These are phyloP conservation scores for Chlorociboria aeruginascens DNA, from an alignment of 495 filamentous ascomycete genomes.

Conservation along the genomic window DNA sequence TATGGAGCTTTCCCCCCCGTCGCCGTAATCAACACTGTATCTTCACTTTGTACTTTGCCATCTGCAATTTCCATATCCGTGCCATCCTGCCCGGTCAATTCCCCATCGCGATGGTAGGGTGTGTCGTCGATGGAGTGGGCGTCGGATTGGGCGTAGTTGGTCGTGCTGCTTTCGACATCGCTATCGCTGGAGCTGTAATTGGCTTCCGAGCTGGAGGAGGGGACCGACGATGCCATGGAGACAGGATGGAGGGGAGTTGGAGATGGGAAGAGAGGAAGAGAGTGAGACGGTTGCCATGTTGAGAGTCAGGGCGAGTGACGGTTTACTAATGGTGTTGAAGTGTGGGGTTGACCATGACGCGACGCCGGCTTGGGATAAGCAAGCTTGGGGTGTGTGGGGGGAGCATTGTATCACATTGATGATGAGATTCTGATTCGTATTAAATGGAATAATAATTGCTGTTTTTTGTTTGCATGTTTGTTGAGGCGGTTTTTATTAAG, in stretches of 20 bases:
- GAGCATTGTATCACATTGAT: no score
- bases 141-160: not conserved
- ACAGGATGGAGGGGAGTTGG: not conserved
- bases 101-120: slow-evolving; percentile 4
- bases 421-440: no score
- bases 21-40: slow-evolving; percentile 24
- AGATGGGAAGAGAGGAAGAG: not conserved
- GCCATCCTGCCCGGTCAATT: not conserved
- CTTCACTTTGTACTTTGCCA: slow-evolving; percentile 18
- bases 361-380: no score
- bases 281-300: not conserved
- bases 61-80: slow-evolving; percentile 23
- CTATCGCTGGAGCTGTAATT: not conserved
- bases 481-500: no score
- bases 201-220: not conserved
- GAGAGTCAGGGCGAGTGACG: no score
- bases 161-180: not conserved
- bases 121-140: not conserved
- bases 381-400: no score
- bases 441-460: no score
- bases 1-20: not conserved
- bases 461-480: no score
- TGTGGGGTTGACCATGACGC: no score
- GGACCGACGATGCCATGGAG: not conserved
- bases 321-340: no score